Evolutionary conservation across 2,329 filamentous ascomycete genomes (phyloP), one percentile per base, ranked within the genome.

Genomic region (Magnaporthales sp.): DNA sequence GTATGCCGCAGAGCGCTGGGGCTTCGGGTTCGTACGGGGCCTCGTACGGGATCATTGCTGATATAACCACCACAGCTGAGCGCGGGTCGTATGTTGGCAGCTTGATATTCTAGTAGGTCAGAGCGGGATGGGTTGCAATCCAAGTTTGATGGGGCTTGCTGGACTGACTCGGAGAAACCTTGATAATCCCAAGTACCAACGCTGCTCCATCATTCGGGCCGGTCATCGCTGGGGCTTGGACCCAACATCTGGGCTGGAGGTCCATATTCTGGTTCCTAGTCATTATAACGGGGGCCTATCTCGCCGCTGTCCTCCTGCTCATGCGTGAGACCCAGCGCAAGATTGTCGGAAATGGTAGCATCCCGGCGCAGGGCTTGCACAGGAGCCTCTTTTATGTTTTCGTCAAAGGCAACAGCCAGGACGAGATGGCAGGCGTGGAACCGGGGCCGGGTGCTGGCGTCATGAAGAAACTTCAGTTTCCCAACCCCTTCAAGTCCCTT

Each of bases 241-340:
- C 78, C 9, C 77, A 84, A 66, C 83, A 77, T 66, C 74, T 83
- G 0, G 83, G 83, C 3, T 87, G 84, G 84, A 75, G 80, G 65
- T 79, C 78, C 29, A 81, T 82, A 15, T 87, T 87, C 70, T 86
- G 83, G 83, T 84, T 86, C 61, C 72, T 87, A n/a, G 75, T 79
- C 8, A 84, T 86, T 58, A 69, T 70, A 0, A 72, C 70, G 1
- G 74, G 72, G 0, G 75, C 78, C 1, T 75, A 81, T 1, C 71
- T 77, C 0, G 70, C 74, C 0, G 74, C 73, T 0, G 76, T 80
- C 0, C 64, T 82, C 0, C 69, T 82, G 0, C 71, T 85, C 7
- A 77, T 88, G 27, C 87, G 86, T 0, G 82, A 86, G 67, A 86
- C 83, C 0, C 81, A 81, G 67, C 74, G 79, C 26, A 74, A 73